Percentiles rank a stretch among this genome's conserved stretches.
Conservation (phyloP, 345 rosid species). For the Salix caprea region DNA sequence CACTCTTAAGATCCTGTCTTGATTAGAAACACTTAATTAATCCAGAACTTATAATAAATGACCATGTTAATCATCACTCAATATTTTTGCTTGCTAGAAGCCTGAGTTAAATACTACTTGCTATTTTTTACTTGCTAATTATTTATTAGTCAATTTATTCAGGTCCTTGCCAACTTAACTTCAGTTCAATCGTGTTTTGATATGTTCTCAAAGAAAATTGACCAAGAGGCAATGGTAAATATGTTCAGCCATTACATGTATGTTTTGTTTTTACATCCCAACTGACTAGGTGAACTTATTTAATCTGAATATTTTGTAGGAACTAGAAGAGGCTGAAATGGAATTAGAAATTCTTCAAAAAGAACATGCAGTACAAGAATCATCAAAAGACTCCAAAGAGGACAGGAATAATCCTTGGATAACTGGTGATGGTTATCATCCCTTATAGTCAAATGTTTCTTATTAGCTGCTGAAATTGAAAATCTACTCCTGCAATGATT, state of each 20-base stretch:
- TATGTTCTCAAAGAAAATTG: constrained; percentile 44
- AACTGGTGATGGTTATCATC: constrained; percentile 31
- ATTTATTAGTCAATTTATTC: constrained; percentile 17
- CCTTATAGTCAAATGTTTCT: background rate
- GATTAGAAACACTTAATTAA: too few relatives aligned
- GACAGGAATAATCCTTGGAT: constrained; percentile 27
- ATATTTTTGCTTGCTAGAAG: background rate
- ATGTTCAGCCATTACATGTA: too few relatives aligned
- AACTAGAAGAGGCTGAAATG: too few relatives aligned
- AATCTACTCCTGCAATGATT: background rate
- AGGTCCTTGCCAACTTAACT: constrained; percentile 66
- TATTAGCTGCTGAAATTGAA: background rate
- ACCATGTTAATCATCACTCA: too few relatives aligned
- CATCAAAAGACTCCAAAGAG: constrained; percentile 29
- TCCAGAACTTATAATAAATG: too few relatives aligned
- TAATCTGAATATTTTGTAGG: too few relatives aligned
- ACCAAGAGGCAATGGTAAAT: too few relatives aligned
- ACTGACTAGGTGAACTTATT: too few relatives aligned
- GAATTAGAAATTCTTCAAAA: too few relatives aligned
- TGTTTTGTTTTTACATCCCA: too few relatives aligned
- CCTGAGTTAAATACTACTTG: background rate
- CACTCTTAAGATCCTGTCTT: too few relatives aligned
- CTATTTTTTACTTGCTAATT: background rate
- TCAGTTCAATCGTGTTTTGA: constrained; percentile 65
- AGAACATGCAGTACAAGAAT: too few relatives aligned